Evolutionary conservation across 2,329 filamentous ascomycete species (phyloP), one percentile per base, ranked within the genome.

Genomic region (Cytospora piceae): DNA sequence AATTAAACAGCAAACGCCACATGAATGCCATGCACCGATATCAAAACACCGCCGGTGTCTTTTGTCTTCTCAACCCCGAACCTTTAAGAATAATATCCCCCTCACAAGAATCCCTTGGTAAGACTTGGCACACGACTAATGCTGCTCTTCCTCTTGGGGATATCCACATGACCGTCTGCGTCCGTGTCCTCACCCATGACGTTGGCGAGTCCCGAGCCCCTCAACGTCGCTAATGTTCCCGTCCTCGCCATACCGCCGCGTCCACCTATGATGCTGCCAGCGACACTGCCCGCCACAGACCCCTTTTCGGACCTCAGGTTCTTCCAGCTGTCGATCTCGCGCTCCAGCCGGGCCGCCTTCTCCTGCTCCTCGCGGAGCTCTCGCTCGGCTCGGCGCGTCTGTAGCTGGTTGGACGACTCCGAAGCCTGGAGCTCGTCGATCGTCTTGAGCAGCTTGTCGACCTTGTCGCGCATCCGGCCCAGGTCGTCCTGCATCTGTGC

Each of bases 401-500:
- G 85, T 52, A 98, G 85, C 76, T 97, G 93, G 56, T 89, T 90
- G 14, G 88, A 83, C 27, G 91, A 93, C 77, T 98, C 94, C 17
- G 88, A 91, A 17, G 91, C 88, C 76, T 99, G 94, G 39, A 99
- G 87, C 75, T 98, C 94, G 74, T 98, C 94, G 71, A 99, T 97
- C 1, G 92, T 93, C 74, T 89, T 85, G 59, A 99, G 89, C 6
- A 98, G 88, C 74, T 93, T 93, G 70, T 95, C 92, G 68, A 93
- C 87, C 82, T 95, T 96, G 79, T 98, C 94, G 68, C 94, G 91
- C 73, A 93, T 89, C 69, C 94, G 91, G 70, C 84, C 82, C 65
- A 97, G 85, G 73, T 98, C 95, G 61, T 97, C 94, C 63, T 88
- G 85, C 22, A 97, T 83, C 74, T 95, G 90, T 6, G 83, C 74